Evolutionary conservation across 176 grass and related monocot genomes (phyloP).

Genomic region (Triticum dicoccoides): DNA sequence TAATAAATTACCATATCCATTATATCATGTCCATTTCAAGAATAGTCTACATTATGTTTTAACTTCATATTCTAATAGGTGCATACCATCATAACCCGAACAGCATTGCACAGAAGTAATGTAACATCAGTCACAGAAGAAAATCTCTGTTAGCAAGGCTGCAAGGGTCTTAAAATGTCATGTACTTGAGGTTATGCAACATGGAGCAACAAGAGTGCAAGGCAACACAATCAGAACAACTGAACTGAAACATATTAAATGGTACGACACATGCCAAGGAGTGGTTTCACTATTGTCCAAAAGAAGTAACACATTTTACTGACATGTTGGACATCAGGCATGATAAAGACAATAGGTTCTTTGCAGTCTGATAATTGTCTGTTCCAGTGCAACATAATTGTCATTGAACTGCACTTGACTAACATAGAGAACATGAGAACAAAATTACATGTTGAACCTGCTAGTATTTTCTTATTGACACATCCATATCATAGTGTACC

Average conservation of each 20-base stretch:
- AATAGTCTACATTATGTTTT: not conserved
- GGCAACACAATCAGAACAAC: not conserved
- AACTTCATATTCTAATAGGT: not conserved
- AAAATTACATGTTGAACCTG: not conserved
- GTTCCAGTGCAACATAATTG: not conserved
- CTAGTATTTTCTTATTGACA: conserved; percentile 1
- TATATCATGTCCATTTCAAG: not conserved
- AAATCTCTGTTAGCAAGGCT: conserved; percentile 1
- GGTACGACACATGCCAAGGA: not conserved
- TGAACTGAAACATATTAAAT: not conserved
- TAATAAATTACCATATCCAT: not conserved
- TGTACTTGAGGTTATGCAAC: not conserved
- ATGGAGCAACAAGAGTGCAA: not conserved
- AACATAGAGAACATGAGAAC: not conserved
- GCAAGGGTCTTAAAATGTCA: not conserved
- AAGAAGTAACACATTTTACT: not conserved
- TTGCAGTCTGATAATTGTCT: conserved; percentile 3
- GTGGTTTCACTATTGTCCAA: not conserved
- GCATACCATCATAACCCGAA: not conserved
- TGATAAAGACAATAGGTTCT: not conserved
- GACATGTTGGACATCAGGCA: not conserved
- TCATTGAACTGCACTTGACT: not conserved
- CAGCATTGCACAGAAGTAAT: not conserved
- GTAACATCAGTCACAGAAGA: not conserved
- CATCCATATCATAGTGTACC: not conserved